phyloP scores from a whole-genome alignment of 352 stramenopile genomes.

The Globisporangium polare region DNA sequence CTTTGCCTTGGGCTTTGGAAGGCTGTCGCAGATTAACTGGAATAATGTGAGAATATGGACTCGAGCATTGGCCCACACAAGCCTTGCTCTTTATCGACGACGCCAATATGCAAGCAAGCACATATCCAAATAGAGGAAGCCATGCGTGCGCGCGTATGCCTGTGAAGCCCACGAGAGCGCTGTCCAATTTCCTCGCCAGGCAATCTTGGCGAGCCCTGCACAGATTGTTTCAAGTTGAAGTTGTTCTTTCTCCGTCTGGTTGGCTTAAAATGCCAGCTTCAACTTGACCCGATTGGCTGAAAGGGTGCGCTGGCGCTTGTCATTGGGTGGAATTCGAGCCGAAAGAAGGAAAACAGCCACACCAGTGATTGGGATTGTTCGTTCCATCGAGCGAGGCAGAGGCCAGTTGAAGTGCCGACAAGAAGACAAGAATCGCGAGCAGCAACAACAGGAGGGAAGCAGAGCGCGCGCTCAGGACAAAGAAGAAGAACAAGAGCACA shows the following conservation, averaged over 20 bases:
- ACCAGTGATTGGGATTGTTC: constrained; percentile 7
- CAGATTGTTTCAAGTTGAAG: constrained; percentile 31
- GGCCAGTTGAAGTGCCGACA: constrained; percentile 1
- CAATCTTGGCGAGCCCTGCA: constrained; percentile 7
- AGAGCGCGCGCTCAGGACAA: not conserved
- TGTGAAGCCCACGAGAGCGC: too few relatives aligned
- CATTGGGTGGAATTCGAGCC: constrained; percentile 11
- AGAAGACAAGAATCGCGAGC: not conserved
- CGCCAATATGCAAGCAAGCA: too few relatives aligned
- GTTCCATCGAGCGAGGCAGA: constrained; percentile 2
- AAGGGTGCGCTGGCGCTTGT: not conserved
- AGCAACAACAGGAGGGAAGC: not conserved
- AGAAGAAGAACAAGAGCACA: not conserved
- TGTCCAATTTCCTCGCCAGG: constrained; percentile 2
- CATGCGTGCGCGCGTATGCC: not conserved
- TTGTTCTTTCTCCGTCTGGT: constrained; percentile 17
- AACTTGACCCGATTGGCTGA: constrained; percentile 9
- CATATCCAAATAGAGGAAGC: not conserved
- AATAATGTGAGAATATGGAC: too few relatives aligned
- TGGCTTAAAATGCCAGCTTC: constrained; percentile 18
- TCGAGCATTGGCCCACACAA: too few relatives aligned
- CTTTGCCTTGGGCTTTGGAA: not conserved
- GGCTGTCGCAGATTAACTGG: not conserved
- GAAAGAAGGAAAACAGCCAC: constrained; percentile 18
- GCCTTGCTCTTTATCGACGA: too few relatives aligned